Evolutionary conservation across 176 grass and related monocot genomes (phyloP), one percentile per base, ranked within the genome.

Genomic region (Microstegium vimineum): DNA sequence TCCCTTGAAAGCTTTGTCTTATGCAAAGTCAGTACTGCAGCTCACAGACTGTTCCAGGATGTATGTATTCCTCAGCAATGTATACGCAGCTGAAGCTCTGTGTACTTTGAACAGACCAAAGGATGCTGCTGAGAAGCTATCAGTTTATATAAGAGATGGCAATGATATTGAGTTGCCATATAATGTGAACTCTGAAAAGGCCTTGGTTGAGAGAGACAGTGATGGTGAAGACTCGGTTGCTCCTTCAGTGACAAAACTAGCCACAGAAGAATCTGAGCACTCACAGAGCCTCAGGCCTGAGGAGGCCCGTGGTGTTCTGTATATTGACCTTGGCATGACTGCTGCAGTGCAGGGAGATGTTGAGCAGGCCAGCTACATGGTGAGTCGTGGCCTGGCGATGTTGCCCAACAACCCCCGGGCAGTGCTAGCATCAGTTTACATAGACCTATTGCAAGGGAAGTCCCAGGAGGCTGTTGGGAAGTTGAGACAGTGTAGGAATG

Each of bases 51-150:
- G 92, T 83, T 97, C 92, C 6, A 94, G 83, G 82, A 89, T 94
- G 63, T 87, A 90, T 82, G 43, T 82, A 47, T 97, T 90, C 74
- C 81, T 97, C 2, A 80, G 89, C 62, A 90, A 81, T 92, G 87
- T 97, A 18, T 97, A 92, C 62, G 89, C 94, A 33, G 90, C 90
- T 47, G 94, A 97, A 90, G 91, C 94, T 82, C 86, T 97, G 5
- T 94, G 92, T 46, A 30, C 71, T 22, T 86, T 97, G 73, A 91
- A 94, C 75, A 86, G 83, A 78, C 74, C 83, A 34, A 85, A 90
- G 69, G 94, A 94, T 74, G 94, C 94, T 71, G 75, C 83, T 35
- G 92, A 92, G 51, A 86, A 92, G 33, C 82, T 97, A 46, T 92
- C 86, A 43, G 57, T 90, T 76, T 97, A 92, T 81, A 41, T 97